Conservation (phyloP, 371 early-diverging fungal species). For the Actinomucor elegans region DNA sequence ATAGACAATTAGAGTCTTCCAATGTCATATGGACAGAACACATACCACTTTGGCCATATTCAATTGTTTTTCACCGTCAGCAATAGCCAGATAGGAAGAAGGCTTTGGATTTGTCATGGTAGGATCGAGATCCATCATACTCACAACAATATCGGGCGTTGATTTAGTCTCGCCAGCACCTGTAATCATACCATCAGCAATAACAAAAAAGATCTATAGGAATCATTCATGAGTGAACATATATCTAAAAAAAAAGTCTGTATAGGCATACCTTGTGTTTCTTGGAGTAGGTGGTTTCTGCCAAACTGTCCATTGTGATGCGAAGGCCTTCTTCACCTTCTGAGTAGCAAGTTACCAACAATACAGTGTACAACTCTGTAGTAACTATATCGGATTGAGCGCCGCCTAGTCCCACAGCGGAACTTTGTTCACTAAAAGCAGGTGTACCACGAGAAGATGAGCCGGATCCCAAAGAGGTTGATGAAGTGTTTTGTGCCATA, state of each 20-base stretch:
- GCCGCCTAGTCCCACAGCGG: conserved; percentile 25
- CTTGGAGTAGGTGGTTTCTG: conserved; percentile 62
- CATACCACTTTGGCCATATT: conserved; percentile 90
- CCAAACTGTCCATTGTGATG: conserved; percentile 83
- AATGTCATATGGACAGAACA: neutral
- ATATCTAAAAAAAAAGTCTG: neutral
- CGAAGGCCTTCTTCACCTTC: conserved; percentile 78
- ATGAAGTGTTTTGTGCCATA: conserved; percentile 18
- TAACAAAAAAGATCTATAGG: conserved; percentile 37
- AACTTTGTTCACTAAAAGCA: conserved; percentile 18
- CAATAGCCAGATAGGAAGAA: conserved; percentile 86
- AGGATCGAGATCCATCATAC: conserved; percentile 68
- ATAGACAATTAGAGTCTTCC: neutral
- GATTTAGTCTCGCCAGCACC: conserved; percentile 48
- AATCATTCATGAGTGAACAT: no score
- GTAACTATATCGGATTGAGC: conserved; percentile 40
- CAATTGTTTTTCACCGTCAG: conserved; percentile 85
- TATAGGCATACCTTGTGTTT: conserved; percentile 49
- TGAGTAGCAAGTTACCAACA: conserved; percentile 77
- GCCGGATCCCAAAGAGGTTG: conserved; percentile 21
- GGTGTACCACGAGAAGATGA: conserved; percentile 29
- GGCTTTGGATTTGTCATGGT: conserved; percentile 53
- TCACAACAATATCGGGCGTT: conserved; percentile 75
- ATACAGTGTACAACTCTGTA: conserved; percentile 50
- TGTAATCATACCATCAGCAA: conserved; percentile 52